Conservation (phyloP, 306 rosid species). For the Acacia melanoxylon region DNA sequence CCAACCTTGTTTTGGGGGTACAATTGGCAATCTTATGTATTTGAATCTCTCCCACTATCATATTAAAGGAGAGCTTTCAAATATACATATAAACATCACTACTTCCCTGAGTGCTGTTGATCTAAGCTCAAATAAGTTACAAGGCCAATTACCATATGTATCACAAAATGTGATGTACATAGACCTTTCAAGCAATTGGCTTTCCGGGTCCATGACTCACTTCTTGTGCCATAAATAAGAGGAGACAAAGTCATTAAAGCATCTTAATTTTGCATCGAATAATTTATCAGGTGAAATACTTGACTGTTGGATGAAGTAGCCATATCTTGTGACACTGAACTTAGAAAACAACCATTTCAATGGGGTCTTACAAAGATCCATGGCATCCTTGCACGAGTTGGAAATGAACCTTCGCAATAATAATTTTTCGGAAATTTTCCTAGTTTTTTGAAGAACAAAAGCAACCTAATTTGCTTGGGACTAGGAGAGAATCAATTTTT, state of each 20-base stretch:
- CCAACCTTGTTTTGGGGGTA: constrained; percentile 20
- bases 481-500: neutral
- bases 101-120: fast-evolving
- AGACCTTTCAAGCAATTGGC: constrained; percentile 9
- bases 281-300: neutral
- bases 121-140: constrained; percentile 18
- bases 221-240: constrained; percentile 9
- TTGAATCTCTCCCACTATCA: constrained; percentile 20
- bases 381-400: neutral
- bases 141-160: neutral
- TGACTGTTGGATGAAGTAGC: constrained; percentile 23
- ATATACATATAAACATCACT: neutral
- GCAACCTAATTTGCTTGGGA: neutral
- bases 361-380: neutral
- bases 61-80: constrained; percentile 15
- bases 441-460: neutral
- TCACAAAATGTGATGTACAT: fast-evolving
- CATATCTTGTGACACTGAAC: neutral
- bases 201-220: neutral
- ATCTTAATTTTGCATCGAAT: neutral
- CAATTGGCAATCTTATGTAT: too few species aligned
- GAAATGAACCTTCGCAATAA: neutral
- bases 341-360: neutral
- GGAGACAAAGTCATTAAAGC: neutral
- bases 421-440: neutral